Percentiles rank a stretch among this genome's conserved stretches.
phyloP scores from a whole-genome alignment of 192 early-diverging fungal species.

The Backusella liffmaniae region DNA sequence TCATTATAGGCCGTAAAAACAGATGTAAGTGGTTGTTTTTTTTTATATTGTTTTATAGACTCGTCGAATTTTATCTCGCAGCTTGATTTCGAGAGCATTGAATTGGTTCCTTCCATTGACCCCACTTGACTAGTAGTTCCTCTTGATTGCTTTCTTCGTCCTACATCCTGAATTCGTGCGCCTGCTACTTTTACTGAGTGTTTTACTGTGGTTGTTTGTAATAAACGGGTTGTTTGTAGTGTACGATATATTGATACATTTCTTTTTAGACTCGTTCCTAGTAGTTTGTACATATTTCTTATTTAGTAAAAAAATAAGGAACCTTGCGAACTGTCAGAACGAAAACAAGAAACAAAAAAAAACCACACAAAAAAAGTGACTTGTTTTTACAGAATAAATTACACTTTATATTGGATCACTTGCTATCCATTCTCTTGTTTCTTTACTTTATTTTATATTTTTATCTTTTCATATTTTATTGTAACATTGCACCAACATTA shows the following conservation, averaged over 20 bases:
- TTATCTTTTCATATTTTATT: too few species aligned
- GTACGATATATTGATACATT: background rate
- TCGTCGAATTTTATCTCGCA: constrained; percentile 25
- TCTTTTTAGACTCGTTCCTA: background rate
- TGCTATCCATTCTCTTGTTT: too few species aligned
- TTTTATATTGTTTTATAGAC: background rate
- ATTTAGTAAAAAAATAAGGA: background rate
- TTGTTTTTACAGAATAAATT: background rate
- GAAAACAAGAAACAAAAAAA: background rate
- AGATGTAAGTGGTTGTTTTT: background rate
- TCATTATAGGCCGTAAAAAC: constrained; percentile 26
- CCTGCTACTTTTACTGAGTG: background rate
- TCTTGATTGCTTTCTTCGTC: background rate
- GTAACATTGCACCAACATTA: too few species aligned
- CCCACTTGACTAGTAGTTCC: constrained; percentile 8
- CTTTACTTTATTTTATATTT: too few species aligned
- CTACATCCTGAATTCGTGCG: background rate
- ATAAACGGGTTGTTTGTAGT: background rate
- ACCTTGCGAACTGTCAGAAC: background rate
- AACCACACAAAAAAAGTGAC: background rate
- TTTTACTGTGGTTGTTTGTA: background rate
- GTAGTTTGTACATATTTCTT: background rate
- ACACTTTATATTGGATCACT: too few species aligned
- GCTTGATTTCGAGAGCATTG: background rate
- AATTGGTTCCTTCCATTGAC: background rate